Conservation (phyloP, 2,329 filamentous ascomycete species). For the Biscogniauxia mediterranea region DNA sequence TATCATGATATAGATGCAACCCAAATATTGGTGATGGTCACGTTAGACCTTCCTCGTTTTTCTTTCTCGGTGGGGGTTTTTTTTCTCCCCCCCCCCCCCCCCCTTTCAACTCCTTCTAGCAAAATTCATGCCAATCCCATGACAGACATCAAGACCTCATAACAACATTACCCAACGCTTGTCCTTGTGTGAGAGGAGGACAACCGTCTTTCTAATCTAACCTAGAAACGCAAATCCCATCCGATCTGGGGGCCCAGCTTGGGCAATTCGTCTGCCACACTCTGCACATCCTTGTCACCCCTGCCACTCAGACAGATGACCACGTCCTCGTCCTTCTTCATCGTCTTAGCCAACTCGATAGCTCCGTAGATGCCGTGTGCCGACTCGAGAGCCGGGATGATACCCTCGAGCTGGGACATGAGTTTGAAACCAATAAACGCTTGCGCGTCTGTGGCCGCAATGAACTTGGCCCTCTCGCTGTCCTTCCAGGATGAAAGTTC, state of each 20-base stretch:
- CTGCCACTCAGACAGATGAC: constrained; percentile 92
- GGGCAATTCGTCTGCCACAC: constrained; percentile 90
- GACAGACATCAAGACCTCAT: background rate
- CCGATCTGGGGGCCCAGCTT: constrained; percentile 85
- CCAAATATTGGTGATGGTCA: constrained; percentile 10
- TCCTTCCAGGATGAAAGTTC: constrained; percentile 95
- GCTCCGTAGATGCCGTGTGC: constrained; percentile 91
- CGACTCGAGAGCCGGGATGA: constrained; percentile 93
- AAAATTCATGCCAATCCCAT: constrained; percentile 18
- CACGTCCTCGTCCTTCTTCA: constrained; percentile 83
- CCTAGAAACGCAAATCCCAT: constrained; percentile 64
- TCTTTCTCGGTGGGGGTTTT: background rate
- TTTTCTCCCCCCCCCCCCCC: background rate
- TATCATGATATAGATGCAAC: constrained; percentile 19
- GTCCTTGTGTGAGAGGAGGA: no score
- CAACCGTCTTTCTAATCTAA: constrained; percentile 40
- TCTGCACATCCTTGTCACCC: constrained; percentile 98
- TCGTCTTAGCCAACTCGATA: constrained; percentile 86
- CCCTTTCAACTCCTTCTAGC: background rate
- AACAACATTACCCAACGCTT: background rate
- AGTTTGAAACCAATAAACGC: constrained; percentile 85
- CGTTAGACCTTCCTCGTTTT: constrained; percentile 2
- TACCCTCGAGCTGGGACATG: constrained; percentile 85
- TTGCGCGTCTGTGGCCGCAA: constrained; percentile 87
- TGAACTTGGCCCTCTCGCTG: constrained; percentile 77